Percentiles rank a stretch among this genome's conserved stretches.
Conservation (phyloP, 2,329 filamentous ascomycete species). For the Proliferodiscus dingleyae region DNA sequence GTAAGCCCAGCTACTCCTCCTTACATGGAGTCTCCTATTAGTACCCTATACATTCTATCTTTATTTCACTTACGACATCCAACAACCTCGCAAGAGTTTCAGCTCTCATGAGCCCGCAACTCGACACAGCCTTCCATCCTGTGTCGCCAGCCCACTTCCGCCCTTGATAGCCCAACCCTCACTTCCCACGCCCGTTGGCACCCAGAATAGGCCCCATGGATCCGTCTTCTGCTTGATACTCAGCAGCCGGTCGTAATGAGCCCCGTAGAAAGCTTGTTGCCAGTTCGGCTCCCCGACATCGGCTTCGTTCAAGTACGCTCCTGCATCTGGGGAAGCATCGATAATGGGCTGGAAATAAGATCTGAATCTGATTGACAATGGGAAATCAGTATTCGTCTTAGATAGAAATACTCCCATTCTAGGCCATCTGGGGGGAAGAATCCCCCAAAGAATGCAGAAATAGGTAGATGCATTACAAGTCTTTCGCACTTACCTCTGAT, state of each 20-base stretch:
- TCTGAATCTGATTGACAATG: too few relatives aligned
- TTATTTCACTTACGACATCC: too few relatives aligned
- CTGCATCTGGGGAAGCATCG: slow-evolving; percentile 2
- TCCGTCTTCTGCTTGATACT: slow-evolving; percentile 47
- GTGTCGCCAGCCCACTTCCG: neutral
- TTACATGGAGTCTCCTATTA: too few relatives aligned
- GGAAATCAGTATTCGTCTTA: too few relatives aligned
- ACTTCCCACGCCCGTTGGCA: slow-evolving; percentile 43
- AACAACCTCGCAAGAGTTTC: too few relatives aligned
- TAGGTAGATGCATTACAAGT: neutral
- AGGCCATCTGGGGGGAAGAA: too few relatives aligned
- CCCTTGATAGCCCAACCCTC: slow-evolving; percentile 41
- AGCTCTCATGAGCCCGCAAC: too few relatives aligned
- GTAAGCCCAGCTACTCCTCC: too few relatives aligned
- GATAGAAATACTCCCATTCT: neutral
- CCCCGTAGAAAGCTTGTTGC: slow-evolving; percentile 40
- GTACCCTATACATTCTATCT: too few relatives aligned
- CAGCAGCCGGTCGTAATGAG: slow-evolving; percentile 38
- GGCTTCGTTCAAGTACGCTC: slow-evolving; percentile 44
- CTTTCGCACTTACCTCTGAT: neutral
- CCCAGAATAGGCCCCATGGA: slow-evolving; percentile 41
- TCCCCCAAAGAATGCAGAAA: too few relatives aligned
- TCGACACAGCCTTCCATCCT: slow-evolving; percentile 1
- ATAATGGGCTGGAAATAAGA: too few relatives aligned
- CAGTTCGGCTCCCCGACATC: slow-evolving; percentile 40